A percentile compares a stretch with the other conserved stretches of the same genome.
Evolutionary conservation across 2,329 filamentous ascomycete genomes (phyloP).

Genomic region (Epichloe sylvatica): DNA sequence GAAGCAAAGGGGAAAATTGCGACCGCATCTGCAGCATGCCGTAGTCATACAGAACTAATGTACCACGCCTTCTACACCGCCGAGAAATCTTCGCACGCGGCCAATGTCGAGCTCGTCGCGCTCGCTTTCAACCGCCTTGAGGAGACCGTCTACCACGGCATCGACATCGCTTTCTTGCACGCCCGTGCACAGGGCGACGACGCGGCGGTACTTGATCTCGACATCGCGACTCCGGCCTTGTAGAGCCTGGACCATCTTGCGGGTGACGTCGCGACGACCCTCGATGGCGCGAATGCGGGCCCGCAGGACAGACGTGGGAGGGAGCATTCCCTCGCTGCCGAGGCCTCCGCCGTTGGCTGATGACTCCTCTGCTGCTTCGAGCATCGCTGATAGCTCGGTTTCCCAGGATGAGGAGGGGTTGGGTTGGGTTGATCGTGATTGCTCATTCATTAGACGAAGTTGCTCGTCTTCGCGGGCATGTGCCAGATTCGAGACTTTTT

Average conservation of each 20-base stretch:
- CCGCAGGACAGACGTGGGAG: constrained; percentile 46
- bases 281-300: constrained; percentile 58
- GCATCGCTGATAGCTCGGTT: constrained; percentile 35
- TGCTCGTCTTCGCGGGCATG: constrained; percentile 61
- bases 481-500: constrained; percentile 66
- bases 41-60: constrained; percentile 18
- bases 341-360: constrained; percentile 21
- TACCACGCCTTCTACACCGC: constrained; percentile 56
- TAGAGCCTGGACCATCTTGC: constrained; percentile 54
- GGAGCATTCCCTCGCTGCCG: constrained; percentile 31
- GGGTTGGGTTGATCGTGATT: constrained; percentile 25
- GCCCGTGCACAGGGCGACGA: constrained; percentile 75
- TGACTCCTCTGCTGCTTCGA: constrained; percentile 28
- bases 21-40: not conserved
- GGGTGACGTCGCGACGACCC: constrained; percentile 51
- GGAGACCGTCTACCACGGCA: constrained; percentile 60
- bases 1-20: not conserved
- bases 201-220: constrained; percentile 74
- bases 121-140: constrained; percentile 84
- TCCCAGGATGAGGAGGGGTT: constrained; percentile 39
- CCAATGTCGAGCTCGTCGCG: constrained; percentile 60
- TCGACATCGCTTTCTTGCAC: constrained; percentile 71
- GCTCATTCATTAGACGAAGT: constrained; percentile 29
- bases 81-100: constrained; percentile 64
- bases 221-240: constrained; percentile 70